phyloP scores from a whole-genome alignment of 2,329 filamentous ascomycete genomes.

The Microascus cirrosus region DNA sequence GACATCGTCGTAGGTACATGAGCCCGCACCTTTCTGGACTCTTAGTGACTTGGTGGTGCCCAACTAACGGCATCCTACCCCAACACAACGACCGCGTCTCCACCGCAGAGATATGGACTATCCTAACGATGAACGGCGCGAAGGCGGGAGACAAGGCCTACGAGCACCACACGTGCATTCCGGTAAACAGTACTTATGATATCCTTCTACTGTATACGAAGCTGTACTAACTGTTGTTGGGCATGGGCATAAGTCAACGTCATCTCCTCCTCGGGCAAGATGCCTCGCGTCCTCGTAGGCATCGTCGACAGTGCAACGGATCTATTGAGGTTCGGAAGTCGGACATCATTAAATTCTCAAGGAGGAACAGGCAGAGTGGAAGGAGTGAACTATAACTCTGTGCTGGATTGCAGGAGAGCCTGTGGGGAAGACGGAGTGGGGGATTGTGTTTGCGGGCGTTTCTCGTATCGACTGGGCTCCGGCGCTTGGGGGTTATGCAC shows the following conservation, averaged over 20 bases:
- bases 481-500: not conserved
- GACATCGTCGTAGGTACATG: too few relatives aligned
- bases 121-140: too few relatives aligned
- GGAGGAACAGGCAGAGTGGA: not conserved
- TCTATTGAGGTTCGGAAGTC: not conserved
- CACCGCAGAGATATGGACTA: too few relatives aligned
- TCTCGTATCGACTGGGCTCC: not conserved
- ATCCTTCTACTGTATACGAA: too few relatives aligned
- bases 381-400: not conserved
- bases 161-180: too few relatives aligned
- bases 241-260: not conserved
- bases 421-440: not conserved
- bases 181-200: too few relatives aligned
- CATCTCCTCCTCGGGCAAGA: not conserved
- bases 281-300: not conserved
- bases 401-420: not conserved
- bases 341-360: not conserved
- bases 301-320: not conserved
- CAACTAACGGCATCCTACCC: too few relatives aligned
- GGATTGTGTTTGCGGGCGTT: not conserved
- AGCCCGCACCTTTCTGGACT: too few relatives aligned
- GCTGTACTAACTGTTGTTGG: too few relatives aligned
- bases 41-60: too few relatives aligned
- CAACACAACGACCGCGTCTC: too few relatives aligned
- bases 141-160: too few relatives aligned